Evolutionary conservation across 2,329 filamentous ascomycete species (phyloP).

Genomic region (Berkeleyomyces rouxiae): DNA sequence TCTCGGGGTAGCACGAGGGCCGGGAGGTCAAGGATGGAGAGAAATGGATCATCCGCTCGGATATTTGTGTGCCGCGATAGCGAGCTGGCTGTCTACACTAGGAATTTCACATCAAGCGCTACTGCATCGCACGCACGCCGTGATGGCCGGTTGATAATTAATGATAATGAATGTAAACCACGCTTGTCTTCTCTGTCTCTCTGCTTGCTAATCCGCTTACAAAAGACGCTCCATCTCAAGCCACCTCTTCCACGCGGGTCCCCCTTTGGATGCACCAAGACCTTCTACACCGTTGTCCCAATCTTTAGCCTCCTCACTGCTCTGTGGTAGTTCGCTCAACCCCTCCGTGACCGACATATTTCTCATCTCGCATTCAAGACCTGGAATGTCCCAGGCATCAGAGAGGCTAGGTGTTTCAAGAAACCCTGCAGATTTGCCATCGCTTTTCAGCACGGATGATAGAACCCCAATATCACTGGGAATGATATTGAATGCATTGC

Average conservation of each 20-base stretch:
- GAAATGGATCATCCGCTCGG: constrained; percentile 82
- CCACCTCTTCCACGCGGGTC: background rate
- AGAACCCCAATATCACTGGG: too few species aligned
- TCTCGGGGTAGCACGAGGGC: constrained; percentile 51
- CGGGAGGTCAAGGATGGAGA: constrained; percentile 62
- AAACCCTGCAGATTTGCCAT: too few species aligned
- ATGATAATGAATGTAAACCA: background rate
- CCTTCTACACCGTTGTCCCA: background rate
- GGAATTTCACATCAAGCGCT: too few species aligned
- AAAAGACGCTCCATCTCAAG: constrained; percentile 1
- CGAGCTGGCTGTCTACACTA: background rate
- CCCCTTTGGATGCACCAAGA: background rate
- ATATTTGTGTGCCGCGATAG: constrained; percentile 44
- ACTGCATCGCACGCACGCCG: too few species aligned
- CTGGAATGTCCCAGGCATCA: too few species aligned
- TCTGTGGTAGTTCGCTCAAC: too few species aligned
- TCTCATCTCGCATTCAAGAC: too few species aligned
- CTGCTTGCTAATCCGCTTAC: background rate
- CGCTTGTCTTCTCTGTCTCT: background rate
- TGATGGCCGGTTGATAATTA: background rate
- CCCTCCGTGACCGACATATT: too few species aligned
- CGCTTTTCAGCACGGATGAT: too few species aligned
- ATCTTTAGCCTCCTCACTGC: background rate
- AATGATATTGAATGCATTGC: too few species aligned
- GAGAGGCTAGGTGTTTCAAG: too few species aligned